A percentile compares a stretch with the other conserved stretches of the same genome.
Conservation (phyloP, 192 early-diverging fungal genomes). For the Funneliformis mosseae region DNA sequence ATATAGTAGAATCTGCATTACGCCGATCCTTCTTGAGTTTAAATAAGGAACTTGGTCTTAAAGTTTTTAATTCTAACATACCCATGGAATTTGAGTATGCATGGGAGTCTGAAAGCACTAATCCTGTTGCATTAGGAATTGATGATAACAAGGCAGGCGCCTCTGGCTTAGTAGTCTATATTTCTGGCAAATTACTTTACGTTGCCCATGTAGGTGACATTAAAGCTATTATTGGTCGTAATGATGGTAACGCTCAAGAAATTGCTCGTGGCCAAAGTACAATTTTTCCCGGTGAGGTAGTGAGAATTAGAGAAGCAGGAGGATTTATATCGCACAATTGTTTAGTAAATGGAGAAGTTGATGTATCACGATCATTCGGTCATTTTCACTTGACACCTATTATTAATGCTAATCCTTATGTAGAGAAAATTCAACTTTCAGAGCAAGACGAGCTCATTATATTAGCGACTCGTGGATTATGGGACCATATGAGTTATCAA, state of each 20-base stretch:
- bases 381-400: constrained; percentile 82
- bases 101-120: neutral
- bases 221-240: constrained; percentile 75
- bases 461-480: constrained; percentile 72
- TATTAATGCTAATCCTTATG: constrained; percentile 84
- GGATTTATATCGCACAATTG: constrained; percentile 78
- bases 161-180: constrained; percentile 79
- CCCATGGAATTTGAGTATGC: constrained; percentile 30
- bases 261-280: constrained; percentile 76
- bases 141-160: constrained; percentile 66
- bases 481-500: constrained; percentile 79
- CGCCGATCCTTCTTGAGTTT: constrained; percentile 82
- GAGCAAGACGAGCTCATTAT: constrained; percentile 83
- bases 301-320: constrained; percentile 77
- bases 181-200: constrained; percentile 75
- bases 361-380: constrained; percentile 82
- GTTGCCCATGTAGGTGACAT: constrained; percentile 88
- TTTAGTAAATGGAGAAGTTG: constrained; percentile 72
- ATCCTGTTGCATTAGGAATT: constrained; percentile 28
- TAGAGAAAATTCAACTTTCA: constrained; percentile 69
- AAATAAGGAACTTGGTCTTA: constrained; percentile 76
- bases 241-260: constrained; percentile 65
- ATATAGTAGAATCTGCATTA: constrained; percentile 67
- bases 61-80: constrained; percentile 31
- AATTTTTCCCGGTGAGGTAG: constrained; percentile 66